phyloP scores from a whole-genome alignment of 2,329 filamentous ascomycete genomes.

The Thyridium curvatum region DNA sequence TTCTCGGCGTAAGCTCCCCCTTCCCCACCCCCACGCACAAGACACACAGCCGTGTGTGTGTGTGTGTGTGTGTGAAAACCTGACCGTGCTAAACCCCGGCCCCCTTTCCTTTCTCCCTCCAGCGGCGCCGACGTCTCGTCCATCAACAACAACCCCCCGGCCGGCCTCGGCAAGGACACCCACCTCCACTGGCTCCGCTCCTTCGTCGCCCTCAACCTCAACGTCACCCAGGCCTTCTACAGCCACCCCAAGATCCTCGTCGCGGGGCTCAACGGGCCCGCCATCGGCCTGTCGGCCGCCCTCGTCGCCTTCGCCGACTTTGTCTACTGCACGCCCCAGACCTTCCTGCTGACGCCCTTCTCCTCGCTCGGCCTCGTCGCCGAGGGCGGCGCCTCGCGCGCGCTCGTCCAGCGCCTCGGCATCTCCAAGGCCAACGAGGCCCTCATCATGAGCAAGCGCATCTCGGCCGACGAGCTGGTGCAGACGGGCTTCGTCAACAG shows the following conservation, averaged over 20 bases:
- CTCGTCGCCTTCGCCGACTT: conserved; percentile 83
- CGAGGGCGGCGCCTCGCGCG: conserved; percentile 76
- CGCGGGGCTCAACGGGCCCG: conserved; percentile 85
- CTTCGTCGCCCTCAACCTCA: conserved; percentile 83
- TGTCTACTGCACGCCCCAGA: conserved; percentile 74
- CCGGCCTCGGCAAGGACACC: conserved; percentile 22
- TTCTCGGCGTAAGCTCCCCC: conserved; percentile 75
- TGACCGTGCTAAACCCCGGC: neutral
- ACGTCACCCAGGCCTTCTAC: conserved; percentile 86
- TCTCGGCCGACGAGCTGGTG: conserved; percentile 67
- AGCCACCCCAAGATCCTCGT: conserved; percentile 91
- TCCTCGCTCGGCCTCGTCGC: conserved; percentile 82
- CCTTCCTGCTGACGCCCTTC: conserved; percentile 89
- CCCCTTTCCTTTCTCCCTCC: conserved; percentile 2
- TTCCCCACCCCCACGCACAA: neutral
- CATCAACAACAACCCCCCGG: conserved; percentile 36
- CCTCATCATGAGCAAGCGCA: conserved; percentile 79
- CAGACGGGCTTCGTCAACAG: conserved; percentile 79
- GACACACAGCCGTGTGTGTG: too few relatives aligned
- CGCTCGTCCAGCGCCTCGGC: conserved; percentile 75
- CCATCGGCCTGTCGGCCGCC: conserved; percentile 80
- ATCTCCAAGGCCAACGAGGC: conserved; percentile 84
- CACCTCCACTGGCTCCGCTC: conserved; percentile 54
- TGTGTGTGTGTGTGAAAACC: too few relatives aligned
- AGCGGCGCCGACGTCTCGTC: conserved; percentile 77